Base-by-base conservation (phyloP, 1,284 basidiomycete genomes). In the Megacollybia platyphylla region DNA sequence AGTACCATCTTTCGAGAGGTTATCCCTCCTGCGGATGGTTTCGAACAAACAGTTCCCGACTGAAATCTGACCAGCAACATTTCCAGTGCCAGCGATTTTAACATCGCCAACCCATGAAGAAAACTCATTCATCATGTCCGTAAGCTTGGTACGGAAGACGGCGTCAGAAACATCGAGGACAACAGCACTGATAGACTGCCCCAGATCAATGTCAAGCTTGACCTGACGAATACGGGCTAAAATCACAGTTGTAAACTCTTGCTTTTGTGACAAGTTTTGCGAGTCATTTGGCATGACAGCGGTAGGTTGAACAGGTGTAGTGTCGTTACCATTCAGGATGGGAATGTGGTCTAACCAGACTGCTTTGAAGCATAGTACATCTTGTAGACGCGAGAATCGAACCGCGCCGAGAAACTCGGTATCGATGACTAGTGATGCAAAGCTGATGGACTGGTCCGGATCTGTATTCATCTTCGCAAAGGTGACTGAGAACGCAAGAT, bases 341-440 rank as follows among this genome's bases (percentile, higher is more conserved):
- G 87, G 85, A 31, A 91, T 87, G 34, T 79, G 77, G 53, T 91
- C 88, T 36, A 92, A 57, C 87, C 87, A 92, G 13, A 91, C 86
- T 1, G 87, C 87, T 57, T 90, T 89, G 70, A 91, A 87, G 57
- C 86, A 88, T 24, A 91, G 66, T 38, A 89, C 75, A 54, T 91
- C 88, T 56, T 90, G 87, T 11, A 91, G 57, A 10, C 88, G 76
- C 7, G 85, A 85, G 54, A 91, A 85, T 13, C 79, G 76, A 28
- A 87, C 67, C 4, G 66, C 73, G 0, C 84, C 85, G 5, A 76
- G 65, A 48, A 90, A 74, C 54, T 87, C 81, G 1, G 85, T 88
- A 54, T 86, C 85, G 5, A 87, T 55, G 3, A 81, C 69, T 15
- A 85, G 60, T 0, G 84, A 85, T 11, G 88, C 65, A 4, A 73